Evolutionary conservation across 2,329 filamentous ascomycete species (phyloP).

Genomic region (Microdochium trichocladiopsis): DNA sequence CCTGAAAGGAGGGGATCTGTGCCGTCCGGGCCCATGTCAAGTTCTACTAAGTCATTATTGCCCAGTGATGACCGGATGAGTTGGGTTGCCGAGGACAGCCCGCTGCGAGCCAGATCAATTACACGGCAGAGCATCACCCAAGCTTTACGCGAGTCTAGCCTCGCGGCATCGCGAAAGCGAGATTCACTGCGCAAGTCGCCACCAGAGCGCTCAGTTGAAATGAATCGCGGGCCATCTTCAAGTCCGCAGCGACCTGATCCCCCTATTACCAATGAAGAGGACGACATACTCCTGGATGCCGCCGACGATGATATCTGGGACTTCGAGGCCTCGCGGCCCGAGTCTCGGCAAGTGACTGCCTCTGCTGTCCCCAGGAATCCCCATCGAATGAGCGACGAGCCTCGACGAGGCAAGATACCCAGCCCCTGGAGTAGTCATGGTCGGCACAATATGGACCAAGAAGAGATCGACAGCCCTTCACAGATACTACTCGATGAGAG

Average conservation of each 20-base stretch:
- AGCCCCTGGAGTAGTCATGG: constrained; percentile 32
- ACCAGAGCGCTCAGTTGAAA: constrained; percentile 1
- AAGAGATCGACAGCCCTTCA: constrained; percentile 20
- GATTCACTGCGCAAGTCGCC: constrained; percentile 6
- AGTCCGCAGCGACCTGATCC: neutral
- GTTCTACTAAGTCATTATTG: constrained; percentile 10
- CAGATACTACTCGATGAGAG: constrained; percentile 22
- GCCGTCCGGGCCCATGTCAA: constrained; percentile 5
- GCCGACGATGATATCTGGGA: constrained; percentile 42
- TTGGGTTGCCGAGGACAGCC: constrained; percentile 8
- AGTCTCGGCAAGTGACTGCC: constrained; percentile 6
- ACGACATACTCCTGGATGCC: neutral
- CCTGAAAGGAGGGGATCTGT: constrained; percentile 1
- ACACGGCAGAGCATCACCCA: neutral
- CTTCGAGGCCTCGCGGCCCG: constrained; percentile 41
- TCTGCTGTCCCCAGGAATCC: constrained; percentile 1
- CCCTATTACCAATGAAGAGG: constrained; percentile 2
- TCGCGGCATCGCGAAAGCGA: constrained; percentile 1
- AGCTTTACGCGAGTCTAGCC: neutral
- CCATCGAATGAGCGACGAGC: constrained; percentile 5
- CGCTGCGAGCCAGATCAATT: constrained; percentile 1
- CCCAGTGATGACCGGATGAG: constrained; percentile 10
- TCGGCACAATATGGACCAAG: constrained; percentile 20
- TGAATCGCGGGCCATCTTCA: neutral
- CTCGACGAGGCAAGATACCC: constrained; percentile 24